phyloP scores from a whole-genome alignment of 306 rosid species.

The Quercus robur region DNA sequence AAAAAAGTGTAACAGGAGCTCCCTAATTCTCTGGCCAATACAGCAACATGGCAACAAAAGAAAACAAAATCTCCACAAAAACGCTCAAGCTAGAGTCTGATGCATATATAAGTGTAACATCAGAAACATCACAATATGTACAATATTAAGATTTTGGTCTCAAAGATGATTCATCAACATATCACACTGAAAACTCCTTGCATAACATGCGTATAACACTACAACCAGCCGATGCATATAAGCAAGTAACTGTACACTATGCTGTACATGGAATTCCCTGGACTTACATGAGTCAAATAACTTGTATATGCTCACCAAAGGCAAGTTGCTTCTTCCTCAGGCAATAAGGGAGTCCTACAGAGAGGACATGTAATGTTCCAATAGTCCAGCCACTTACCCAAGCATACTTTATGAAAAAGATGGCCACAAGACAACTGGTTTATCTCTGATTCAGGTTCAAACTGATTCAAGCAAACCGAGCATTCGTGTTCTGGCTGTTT shows the following conservation, averaged over 20 bases:
- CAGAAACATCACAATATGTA: conserved; percentile 46
- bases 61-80: conserved; percentile 26
- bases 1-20: background rate
- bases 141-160: conserved; percentile 25
- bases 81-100: conserved; percentile 21
- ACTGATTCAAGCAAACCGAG: conserved; percentile 68
- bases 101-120: conserved; percentile 20
- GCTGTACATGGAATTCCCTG: conserved; percentile 48
- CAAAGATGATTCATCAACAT: conserved; percentile 11
- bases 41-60: conserved; percentile 3
- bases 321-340: conserved; percentile 58
- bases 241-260: conserved; percentile 35
- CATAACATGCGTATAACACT: conserved; percentile 26
- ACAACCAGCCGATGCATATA: conserved; percentile 23
- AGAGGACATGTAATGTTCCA: conserved; percentile 96
- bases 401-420: conserved; percentile 74
- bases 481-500: conserved; percentile 59
- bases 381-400: conserved; percentile 87
- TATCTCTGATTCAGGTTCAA: conserved; percentile 73
- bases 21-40: background rate
- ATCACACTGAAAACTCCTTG: conserved; percentile 3
- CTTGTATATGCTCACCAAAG: conserved; percentile 42
- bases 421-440: conserved; percentile 80
- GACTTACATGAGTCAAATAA: conserved; percentile 12
- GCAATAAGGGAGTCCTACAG: conserved; percentile 80